Percentiles rank a stretch among this genome's conserved stretches.
Conservation (phyloP, 768 basidiomycete species). For the Suillus plorans region DNA sequence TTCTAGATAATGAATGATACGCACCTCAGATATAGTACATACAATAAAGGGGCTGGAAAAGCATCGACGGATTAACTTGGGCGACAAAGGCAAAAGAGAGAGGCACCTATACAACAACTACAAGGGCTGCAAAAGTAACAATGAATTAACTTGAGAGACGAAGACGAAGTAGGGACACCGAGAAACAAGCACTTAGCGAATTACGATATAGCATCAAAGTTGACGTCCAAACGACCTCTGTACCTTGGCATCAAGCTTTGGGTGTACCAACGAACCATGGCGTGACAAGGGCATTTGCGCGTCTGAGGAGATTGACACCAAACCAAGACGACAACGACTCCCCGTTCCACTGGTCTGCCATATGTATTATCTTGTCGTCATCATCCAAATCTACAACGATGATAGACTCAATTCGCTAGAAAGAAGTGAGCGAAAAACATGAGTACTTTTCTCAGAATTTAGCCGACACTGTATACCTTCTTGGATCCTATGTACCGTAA, state of each 20-base stretch:
- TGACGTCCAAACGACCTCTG: background rate
- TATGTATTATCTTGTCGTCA: slow-evolving; percentile 54
- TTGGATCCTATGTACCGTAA: slow-evolving; percentile 48
- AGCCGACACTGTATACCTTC: slow-evolving; percentile 40
- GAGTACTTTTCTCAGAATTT: background rate
- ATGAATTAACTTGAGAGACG: background rate
- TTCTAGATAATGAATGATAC: background rate
- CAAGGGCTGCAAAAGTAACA: background rate
- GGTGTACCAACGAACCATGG: slow-evolving; percentile 58
- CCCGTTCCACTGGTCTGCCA: slow-evolving; percentile 64
- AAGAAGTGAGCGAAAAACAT: background rate
- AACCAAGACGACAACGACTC: slow-evolving; percentile 49
- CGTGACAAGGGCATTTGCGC: slow-evolving; percentile 47
- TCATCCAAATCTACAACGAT: slow-evolving; percentile 66
- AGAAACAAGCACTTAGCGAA: background rate
- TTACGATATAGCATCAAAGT: background rate
- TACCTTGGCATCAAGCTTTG: slow-evolving; percentile 21
- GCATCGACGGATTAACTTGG: background rate
- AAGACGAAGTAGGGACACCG: background rate
- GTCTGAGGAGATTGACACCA: slow-evolving; percentile 48
- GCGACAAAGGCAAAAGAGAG: background rate
- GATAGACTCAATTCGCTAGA: slow-evolving; percentile 57
- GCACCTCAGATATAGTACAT: background rate
- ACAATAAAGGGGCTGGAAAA: background rate
- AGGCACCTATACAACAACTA: background rate